Percentiles rank a stretch among this genome's conserved stretches.
These are phyloP conservation scores for Taphrina flavorubra DNA, from an alignment of 1,139 yeast genomes.

Conservation along the genomic window DNA sequence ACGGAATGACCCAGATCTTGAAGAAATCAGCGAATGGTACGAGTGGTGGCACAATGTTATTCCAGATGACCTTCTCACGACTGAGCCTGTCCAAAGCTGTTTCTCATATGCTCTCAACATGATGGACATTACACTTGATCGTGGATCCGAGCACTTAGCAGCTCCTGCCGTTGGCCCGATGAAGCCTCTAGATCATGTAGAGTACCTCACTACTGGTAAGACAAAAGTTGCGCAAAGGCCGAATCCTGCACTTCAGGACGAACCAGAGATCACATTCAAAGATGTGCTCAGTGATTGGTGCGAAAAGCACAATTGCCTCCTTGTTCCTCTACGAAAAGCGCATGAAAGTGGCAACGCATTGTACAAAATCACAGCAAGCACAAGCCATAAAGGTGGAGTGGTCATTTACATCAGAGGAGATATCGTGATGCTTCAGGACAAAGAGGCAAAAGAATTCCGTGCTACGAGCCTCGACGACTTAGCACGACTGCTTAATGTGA, in stretches of 20 bases:
- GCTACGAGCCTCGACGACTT: slow-evolving; percentile 9
- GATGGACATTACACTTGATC: slow-evolving; percentile 52
- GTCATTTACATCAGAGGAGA: slow-evolving; percentile 51
- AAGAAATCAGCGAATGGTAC: slow-evolving; percentile 51
- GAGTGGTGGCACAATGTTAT: slow-evolving; percentile 51
- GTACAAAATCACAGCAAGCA: slow-evolving; percentile 52
- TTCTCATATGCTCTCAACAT: slow-evolving; percentile 51
- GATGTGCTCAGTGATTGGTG: slow-evolving; percentile 61
- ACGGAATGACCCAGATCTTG: slow-evolving; percentile 45
- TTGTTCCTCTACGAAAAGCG: slow-evolving; percentile 51
- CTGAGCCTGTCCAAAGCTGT: slow-evolving; percentile 47
- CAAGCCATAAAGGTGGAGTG: slow-evolving; percentile 51
- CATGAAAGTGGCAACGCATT: slow-evolving; percentile 53
- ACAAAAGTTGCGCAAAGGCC: slow-evolving; percentile 13
- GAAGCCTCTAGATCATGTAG: slow-evolving; percentile 23
- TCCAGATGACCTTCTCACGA: slow-evolving; percentile 46
- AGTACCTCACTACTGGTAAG: slow-evolving; percentile 15
- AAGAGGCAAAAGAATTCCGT: not conserved
- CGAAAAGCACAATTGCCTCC: slow-evolving; percentile 52
- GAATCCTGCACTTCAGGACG: slow-evolving; percentile 18
- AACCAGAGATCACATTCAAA: slow-evolving; percentile 53
- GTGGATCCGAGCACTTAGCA: slow-evolving; percentile 45
- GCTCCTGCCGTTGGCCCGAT: slow-evolving; percentile 37
- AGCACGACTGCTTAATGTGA: not conserved
- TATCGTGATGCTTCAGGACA: slow-evolving; percentile 23